Evolutionary conservation across 2,329 filamentous ascomycete genomes (phyloP), one percentile per base, ranked within the genome.

Genomic region (Calycina marina): DNA sequence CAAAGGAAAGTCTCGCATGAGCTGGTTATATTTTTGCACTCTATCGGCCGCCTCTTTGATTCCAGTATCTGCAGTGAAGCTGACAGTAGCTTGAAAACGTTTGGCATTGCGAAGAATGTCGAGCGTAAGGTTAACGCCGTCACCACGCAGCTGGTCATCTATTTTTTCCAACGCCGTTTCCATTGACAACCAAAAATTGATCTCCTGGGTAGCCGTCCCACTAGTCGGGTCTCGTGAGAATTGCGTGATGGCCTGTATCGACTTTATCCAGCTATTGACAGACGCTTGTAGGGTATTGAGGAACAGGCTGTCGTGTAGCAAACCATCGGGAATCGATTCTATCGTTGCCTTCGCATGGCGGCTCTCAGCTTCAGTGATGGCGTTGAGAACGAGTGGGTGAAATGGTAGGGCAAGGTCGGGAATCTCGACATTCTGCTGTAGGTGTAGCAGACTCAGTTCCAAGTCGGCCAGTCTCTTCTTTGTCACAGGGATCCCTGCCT

Each of bases 121-220:
- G 53, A 99, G 69, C 0, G 92, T 96, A 48, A 99, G 60, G 45
- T 74, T 67, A 13, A 98, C 88, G 16, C 90, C 90, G 35, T 93
- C 83, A 42, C 86, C 85, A 40, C 77, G 69, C 35, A 98, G 68
- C 55, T 96, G 88, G 25, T 68, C 72, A 54, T 94, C 88, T 38
- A 99, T 93, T 16, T 79, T 79, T 54, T 94, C 86, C 41, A 99
- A 59, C 4, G 86, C 83, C 11, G 78, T 80, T 56, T 98, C 92
- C 81, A 98, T 93, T 2, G 85, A 92, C 31, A 98, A 58, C 90
- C 90, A 99, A 52, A 98, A 98, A 56, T 94, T 94, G 56, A 98
- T 93, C 56, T 99, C 90, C 55, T 96, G 90, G 35, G 83, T 88
- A 18, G 90, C 90, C 14, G 85, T 93, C 18, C 75, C 67, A 63